Evolutionary conservation across 805 yeast genomes (phyloP).

Genomic region (Starmerella davenportii): DNA sequence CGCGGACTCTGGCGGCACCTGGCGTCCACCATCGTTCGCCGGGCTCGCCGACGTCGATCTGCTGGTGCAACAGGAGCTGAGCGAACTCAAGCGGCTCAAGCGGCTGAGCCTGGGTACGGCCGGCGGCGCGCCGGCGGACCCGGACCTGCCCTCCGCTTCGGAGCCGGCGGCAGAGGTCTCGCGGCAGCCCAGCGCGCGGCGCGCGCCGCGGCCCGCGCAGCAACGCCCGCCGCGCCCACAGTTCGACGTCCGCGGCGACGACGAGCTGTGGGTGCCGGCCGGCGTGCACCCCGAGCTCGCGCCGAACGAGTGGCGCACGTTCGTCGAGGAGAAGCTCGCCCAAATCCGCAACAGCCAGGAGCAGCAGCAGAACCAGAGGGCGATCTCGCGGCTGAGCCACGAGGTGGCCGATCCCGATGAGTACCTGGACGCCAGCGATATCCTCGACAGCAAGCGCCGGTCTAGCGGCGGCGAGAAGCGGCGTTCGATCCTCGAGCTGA

Average conservation of each 20-base stretch:
- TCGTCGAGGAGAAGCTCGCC: slow-evolving; percentile 25
- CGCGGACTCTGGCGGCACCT: too few relatives aligned
- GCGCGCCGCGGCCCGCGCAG: too few relatives aligned
- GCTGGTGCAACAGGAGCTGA: slow-evolving; percentile 27
- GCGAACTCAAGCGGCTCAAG: slow-evolving; percentile 25
- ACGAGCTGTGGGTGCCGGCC: slow-evolving; percentile 84
- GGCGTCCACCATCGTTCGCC: too few relatives aligned
- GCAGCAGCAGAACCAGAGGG: slow-evolving; percentile 10
- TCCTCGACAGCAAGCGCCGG: slow-evolving; percentile 18
- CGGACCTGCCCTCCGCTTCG: slow-evolving; percentile 22
- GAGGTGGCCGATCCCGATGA: slow-evolving; percentile 23
- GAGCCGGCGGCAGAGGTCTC: slow-evolving; percentile 3
- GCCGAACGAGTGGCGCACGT: slow-evolving; percentile 51
- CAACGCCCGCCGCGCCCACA: neutral
- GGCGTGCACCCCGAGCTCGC: slow-evolving; percentile 85
- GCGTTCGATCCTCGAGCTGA: slow-evolving; percentile 23
- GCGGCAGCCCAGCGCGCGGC: too few relatives aligned
- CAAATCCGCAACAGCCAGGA: slow-evolving; percentile 18
- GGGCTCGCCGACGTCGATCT: slow-evolving; percentile 13
- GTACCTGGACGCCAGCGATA: slow-evolving; percentile 21
- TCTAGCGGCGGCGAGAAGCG: slow-evolving; percentile 13
- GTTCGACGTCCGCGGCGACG: neutral
- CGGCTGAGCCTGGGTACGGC: slow-evolving; percentile 26
- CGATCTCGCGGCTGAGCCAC: slow-evolving; percentile 20
- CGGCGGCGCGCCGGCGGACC: slow-evolving; percentile 22